These are phyloP conservation scores for Ceratocystis cubensis DNA, from an alignment of 2,329 filamentous ascomycete species.

Conservation along the genomic window DNA sequence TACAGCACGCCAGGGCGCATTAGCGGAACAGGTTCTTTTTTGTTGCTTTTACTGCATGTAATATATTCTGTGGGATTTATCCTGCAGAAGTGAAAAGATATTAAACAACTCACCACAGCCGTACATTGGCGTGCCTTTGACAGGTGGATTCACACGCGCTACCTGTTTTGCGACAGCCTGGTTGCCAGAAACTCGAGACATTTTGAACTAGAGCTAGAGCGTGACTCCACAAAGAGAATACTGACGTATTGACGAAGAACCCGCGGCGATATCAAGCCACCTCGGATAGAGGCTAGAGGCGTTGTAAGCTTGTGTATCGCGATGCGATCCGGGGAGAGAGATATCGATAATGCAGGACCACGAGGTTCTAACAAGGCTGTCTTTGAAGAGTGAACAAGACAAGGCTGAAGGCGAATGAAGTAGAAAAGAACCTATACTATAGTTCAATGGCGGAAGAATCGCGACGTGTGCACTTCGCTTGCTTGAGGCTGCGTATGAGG, in stretches of 20 bases:
- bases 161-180: constrained; percentile 13
- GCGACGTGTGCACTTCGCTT: not conserved
- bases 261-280: not conserved
- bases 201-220: not conserved
- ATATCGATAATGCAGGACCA: not conserved
- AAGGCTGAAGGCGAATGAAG: constrained; percentile 1
- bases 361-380: not conserved
- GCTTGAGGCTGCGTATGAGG: not conserved
- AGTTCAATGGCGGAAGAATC: not conserved
- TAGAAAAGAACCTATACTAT: not conserved
- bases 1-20: constrained; percentile 29
- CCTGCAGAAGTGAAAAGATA: not conserved
- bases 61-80: not conserved
- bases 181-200: constrained; percentile 17
- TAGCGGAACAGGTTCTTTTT: constrained; percentile 24
- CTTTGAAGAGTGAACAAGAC: not conserved
- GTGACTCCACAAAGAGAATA: not conserved
- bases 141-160: constrained; percentile 40
- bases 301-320: not conserved
- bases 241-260: not conserved
- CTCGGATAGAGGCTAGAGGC: not conserved
- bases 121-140: constrained; percentile 47
- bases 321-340: not conserved
- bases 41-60: not conserved
- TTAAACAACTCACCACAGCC: constrained; percentile 45